phyloP scores from a whole-genome alignment of 495 filamentous ascomycete genomes.

The Aspergillus olivimuriae region DNA sequence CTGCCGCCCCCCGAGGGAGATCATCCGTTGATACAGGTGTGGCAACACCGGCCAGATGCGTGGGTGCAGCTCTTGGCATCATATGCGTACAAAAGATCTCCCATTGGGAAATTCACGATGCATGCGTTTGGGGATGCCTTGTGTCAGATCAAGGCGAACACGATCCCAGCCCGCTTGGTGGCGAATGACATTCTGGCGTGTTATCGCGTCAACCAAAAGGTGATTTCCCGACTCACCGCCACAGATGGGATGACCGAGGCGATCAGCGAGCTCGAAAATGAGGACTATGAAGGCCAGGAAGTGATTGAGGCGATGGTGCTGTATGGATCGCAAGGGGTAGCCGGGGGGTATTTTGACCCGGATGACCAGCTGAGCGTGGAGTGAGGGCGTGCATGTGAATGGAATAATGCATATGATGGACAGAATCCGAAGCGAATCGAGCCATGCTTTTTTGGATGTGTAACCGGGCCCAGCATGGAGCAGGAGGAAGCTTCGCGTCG shows the following conservation, averaged over 20 bases:
- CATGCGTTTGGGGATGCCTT: slow-evolving; percentile 59
- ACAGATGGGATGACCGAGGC: slow-evolving; percentile 15
- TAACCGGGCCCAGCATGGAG: no score
- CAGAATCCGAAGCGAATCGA: no score
- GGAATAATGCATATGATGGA: no score
- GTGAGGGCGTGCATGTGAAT: slow-evolving; percentile 1
- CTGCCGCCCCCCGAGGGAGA: slow-evolving; percentile 25
- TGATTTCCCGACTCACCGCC: slow-evolving; percentile 19
- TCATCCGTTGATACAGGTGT: slow-evolving; percentile 38
- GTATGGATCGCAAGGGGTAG: slow-evolving; percentile 7
- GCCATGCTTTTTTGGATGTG: no score
- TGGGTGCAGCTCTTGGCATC: slow-evolving; percentile 55
- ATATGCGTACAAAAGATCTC: slow-evolving; percentile 43
- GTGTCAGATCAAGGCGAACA: slow-evolving; percentile 53
- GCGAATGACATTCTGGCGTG: slow-evolving; percentile 23
- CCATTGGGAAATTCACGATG: slow-evolving; percentile 46
- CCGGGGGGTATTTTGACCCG: slow-evolving; percentile 16
- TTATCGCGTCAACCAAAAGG: slow-evolving; percentile 30
- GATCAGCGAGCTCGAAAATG: slow-evolving; percentile 9
- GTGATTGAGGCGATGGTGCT: slow-evolving; percentile 30
- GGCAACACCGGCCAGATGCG: slow-evolving; percentile 33
- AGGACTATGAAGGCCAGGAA: slow-evolving; percentile 29
- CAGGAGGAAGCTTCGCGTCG: no score
- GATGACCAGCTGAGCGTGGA: slow-evolving; percentile 21
- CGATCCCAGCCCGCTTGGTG: slow-evolving; percentile 18